Evolutionary conservation across 1,284 basidiomycete species (phyloP), one percentile per base, ranked within the genome.

Genomic region (Wallemia mellicola): DNA sequence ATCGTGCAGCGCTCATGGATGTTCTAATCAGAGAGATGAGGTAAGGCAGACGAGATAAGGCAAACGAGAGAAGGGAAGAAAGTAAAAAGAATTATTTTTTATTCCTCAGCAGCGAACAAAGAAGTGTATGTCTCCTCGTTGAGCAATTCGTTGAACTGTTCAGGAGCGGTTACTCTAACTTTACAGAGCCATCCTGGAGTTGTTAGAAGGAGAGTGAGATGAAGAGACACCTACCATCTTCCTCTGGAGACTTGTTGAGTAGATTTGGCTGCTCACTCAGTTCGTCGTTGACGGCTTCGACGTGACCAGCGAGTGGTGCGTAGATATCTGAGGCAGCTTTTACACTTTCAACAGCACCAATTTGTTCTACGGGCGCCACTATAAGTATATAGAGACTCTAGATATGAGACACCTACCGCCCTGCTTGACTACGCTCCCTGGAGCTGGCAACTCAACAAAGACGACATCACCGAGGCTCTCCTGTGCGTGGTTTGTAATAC

Each of bases 271-370:
- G 73, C 48, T 74, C 75, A 58, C 76, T 74, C 58, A 98, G 76
- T 24, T 65, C 71, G 62, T 79, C 74, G 71, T 98, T 98, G 66
- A 95, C 79, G 66, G 80, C 80, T 63, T 79, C 75, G 32, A 98
- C 73, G 19, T 75, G 76, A 14, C 92, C 94, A 2, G 86, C 86
- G 54, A 96, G 78, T 32, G 92, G 94, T 9, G 91, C 86, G 72
- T 87, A 98, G 68, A 95, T 92, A 70, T 95, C 91, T 5, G 89
- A 94, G 28, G 89, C 88, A 48, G 91, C 88, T 72, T 99, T 99
- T 63, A 98, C 92, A 64, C 88, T 94, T 73, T 98, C 92, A 26
- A 98, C 88, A 5, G 88, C 86, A 60, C 94, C 92, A 67, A 96
- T 86, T 65, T 83, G 74, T 61, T 89, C 92, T 95, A 66, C 14